Percentiles rank a stretch among this genome's conserved stretches.
Conservation (phyloP, 1,284 basidiomycete species). For the Naganishia liquefaciens region DNA sequence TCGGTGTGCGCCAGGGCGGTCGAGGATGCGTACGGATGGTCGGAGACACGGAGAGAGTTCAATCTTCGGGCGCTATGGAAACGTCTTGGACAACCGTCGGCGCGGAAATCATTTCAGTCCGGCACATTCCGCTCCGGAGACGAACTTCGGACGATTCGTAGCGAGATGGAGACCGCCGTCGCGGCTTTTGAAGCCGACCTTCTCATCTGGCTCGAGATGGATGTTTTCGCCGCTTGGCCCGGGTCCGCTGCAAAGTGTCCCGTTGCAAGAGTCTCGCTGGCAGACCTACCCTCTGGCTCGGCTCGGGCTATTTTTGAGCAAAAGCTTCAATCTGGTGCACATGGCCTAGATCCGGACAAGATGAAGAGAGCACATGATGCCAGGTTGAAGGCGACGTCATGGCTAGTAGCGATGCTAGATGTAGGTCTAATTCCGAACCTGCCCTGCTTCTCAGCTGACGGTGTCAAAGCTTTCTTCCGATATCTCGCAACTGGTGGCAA, state of each 20-base stretch:
- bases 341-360: neutral
- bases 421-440: conserved; percentile 3
- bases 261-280: conserved; percentile 17
- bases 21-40: conserved; percentile 15
- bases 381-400: conserved; percentile 27
- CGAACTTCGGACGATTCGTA: conserved; percentile 4
- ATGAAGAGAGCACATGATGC: conserved; percentile 19
- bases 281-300: neutral
- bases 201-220: conserved; percentile 27
- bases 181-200: conserved; percentile 20
- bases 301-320: conserved; percentile 17
- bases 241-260: conserved; percentile 6
- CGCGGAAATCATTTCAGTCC: too few relatives aligned
- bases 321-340: neutral
- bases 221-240: conserved; percentile 19
- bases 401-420: conserved; percentile 32
- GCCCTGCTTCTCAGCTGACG: neutral
- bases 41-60: neutral
- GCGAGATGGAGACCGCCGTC: conserved; percentile 9
- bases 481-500: conserved; percentile 25
- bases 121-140: neutral
- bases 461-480: neutral
- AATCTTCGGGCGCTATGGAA: neutral
- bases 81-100: neutral
- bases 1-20: neutral